Evolutionary conservation across 176 grass and related monocot genomes (phyloP).

Genomic region (Oryza meyeriana): DNA sequence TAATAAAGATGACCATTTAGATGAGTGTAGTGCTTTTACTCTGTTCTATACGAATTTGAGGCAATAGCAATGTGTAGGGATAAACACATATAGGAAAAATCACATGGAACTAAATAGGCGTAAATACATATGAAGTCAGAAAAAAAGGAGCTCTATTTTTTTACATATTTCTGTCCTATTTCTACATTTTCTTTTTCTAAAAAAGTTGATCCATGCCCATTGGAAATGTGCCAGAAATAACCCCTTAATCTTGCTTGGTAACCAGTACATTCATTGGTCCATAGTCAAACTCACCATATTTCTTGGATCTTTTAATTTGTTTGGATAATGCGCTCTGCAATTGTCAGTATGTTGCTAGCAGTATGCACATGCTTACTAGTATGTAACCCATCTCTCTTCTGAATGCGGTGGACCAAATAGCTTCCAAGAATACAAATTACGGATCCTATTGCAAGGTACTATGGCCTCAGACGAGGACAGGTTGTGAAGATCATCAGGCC

Average conservation of each 20-base stretch:
- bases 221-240: neutral
- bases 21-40: neutral
- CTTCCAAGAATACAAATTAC: constrained; percentile 89
- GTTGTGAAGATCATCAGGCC: constrained; percentile 93
- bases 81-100: neutral
- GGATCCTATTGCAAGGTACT: constrained; percentile 80
- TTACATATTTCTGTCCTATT: neutral
- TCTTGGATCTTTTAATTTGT: neutral
- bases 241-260: neutral
- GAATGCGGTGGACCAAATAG: constrained; percentile 40
- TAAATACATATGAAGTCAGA: neutral
- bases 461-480: constrained; percentile 70
- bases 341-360: neutral
- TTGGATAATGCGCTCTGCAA: neutral
- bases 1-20: too few relatives aligned
- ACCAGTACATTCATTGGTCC: neutral
- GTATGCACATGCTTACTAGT: neutral
- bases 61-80: neutral
- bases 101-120: neutral
- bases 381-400: constrained; percentile 28
- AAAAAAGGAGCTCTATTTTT: neutral
- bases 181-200: neutral
- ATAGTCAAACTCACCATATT: neutral
- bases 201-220: neutral
- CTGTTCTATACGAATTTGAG: neutral